phyloP scores from a whole-genome alignment of 345 rosid genomes.

The Stellera chamaejasme region DNA sequence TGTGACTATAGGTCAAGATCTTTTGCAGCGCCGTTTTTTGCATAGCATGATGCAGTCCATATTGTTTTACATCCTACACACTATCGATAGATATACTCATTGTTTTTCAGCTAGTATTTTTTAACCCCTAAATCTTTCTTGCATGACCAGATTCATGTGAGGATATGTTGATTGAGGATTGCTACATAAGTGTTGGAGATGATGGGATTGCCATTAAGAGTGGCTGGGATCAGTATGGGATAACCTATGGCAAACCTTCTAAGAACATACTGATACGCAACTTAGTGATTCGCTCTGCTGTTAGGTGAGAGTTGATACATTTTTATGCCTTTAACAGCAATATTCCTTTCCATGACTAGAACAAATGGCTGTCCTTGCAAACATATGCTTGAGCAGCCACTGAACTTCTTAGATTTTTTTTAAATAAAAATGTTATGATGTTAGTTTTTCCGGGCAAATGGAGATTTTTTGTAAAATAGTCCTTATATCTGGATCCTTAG shows the following conservation, averaged over 20 bases:
- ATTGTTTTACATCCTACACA: too few species aligned
- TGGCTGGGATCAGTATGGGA: slow-evolving; percentile 98
- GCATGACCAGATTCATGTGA: slow-evolving; percentile 65
- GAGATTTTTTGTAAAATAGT: too few species aligned
- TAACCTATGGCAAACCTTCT: slow-evolving; percentile 63
- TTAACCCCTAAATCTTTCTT: slow-evolving; percentile 6
- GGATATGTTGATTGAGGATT: slow-evolving; percentile 80
- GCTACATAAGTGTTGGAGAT: slow-evolving; percentile 88
- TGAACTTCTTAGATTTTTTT: too few species aligned
- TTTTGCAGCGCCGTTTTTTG: background rate
- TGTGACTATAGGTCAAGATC: background rate
- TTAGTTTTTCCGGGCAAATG: too few species aligned
- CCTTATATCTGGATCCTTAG: too few species aligned
- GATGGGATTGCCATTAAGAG: slow-evolving; percentile 90
- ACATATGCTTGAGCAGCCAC: background rate
- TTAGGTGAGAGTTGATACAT: slow-evolving; percentile 44
- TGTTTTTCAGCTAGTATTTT: background rate
- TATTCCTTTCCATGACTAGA: too few species aligned
- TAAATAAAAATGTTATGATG: too few species aligned
- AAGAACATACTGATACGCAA: slow-evolving; percentile 73
- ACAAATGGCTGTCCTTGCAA: background rate
- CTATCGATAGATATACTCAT: too few species aligned
- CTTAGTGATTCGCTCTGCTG: slow-evolving; percentile 74
- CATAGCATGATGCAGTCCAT: background rate
- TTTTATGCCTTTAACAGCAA: background rate